These are phyloP conservation scores for Penicillium hordei DNA, from an alignment of 2,329 filamentous ascomycete species.

Conservation along the genomic window DNA sequence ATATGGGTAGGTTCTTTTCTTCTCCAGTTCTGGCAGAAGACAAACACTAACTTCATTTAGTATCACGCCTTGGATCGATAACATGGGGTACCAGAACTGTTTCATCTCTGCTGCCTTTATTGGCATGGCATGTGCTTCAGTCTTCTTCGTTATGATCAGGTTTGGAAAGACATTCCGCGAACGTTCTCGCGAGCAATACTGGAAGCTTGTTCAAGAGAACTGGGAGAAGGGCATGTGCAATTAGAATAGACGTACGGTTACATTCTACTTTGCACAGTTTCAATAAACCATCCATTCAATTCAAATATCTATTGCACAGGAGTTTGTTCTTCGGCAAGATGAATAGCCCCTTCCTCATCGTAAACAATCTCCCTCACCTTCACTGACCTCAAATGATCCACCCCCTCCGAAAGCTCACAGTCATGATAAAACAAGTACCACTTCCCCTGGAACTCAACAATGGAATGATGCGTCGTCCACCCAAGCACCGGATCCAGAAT, in stretches of 20 bases:
- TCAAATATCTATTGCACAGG: neutral
- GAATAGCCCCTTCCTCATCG: conserved; percentile 63
- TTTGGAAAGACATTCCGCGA: conserved; percentile 40
- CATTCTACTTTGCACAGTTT: neutral
- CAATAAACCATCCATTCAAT: neutral
- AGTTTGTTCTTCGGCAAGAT: conserved; percentile 24
- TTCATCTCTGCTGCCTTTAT: conserved; percentile 45
- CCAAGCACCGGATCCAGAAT: conserved; percentile 75
- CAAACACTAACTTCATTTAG: conserved; percentile 20
- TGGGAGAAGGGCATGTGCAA: conserved; percentile 36
- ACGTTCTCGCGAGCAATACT: conserved; percentile 38
- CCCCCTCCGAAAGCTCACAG: conserved; percentile 64
- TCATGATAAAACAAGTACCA: conserved; percentile 81
- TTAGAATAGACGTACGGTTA: conserved; percentile 8
- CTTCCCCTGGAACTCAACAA: conserved; percentile 68
- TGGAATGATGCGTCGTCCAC: conserved; percentile 80
- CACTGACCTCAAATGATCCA: conserved; percentile 70
- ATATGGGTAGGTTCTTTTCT: conserved; percentile 35
- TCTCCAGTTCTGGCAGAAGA: neutral
- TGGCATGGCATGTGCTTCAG: conserved; percentile 37
- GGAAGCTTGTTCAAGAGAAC: conserved; percentile 38
- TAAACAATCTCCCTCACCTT: conserved; percentile 76
- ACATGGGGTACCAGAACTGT: conserved; percentile 48
- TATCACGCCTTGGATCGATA: conserved; percentile 49
- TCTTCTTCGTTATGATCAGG: conserved; percentile 43